Base-by-base conservation (phyloP, 2,329 filamentous ascomycete species). In the Ambrosiella beaveri region DNA sequence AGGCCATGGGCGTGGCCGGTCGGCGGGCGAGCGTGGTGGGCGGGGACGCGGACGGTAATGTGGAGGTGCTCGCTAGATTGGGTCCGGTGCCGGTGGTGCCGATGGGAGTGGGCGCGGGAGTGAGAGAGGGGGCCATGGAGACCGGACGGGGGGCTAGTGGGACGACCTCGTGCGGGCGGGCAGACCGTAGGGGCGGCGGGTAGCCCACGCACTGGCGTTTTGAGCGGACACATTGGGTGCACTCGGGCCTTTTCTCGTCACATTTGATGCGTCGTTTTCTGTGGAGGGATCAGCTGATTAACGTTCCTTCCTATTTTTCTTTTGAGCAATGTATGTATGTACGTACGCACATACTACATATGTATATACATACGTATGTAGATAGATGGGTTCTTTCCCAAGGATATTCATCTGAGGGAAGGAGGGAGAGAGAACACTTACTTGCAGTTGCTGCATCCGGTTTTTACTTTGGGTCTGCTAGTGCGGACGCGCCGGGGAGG, bases 381-480 rank as follows among this genome's bases (percentile, higher is more conserved):
- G 38, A 19, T 15, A 13, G 27, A 13, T 45, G 37, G 27, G 11
- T 9, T 17, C 52, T 37, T 37, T 7, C 15, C 13, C 11, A 40
- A 38, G 27, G 49, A 55, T 41, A 27, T 2, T 17, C n/a, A 44
- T 35, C 7, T 19, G 40, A 56, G 17, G 35, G 56, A 5, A 17
- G 7, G 17, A 54, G 17, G 12, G 15, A 53, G 38, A 36, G 38
- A 58, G 40, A 53, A 40, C 57, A 74, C 80, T 67, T 73, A 84
- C 81, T 84, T 84, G 81, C 81, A 85, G 67, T 79, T 82, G 64
- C 73, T 74, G 68, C 81, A 84, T 45, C 81, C 81, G 1, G 80
- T 84, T 70, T 82, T 83, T 62, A 82, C 80, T 66, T 84, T 83
- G 12, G 78, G 76, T 62, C 73, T 76, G 66, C 78, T 81, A 36